These are phyloP conservation scores for Diaporthe sp. DNA, from an alignment of 2,329 filamentous ascomycete species.

Conservation along the genomic window DNA sequence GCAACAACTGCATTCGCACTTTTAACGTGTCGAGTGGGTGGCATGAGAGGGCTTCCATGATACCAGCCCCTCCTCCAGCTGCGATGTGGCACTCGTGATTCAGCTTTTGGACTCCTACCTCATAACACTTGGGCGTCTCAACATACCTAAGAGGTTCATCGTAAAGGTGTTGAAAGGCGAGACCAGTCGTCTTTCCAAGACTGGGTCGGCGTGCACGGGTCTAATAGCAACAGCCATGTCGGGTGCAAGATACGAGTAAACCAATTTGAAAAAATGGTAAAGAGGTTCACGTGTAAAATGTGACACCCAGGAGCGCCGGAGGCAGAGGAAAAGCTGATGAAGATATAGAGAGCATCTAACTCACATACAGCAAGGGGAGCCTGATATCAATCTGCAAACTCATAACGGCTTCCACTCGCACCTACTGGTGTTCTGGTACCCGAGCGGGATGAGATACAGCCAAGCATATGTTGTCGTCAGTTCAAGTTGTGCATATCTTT, in stretches of 20 bases:
- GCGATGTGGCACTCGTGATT: not conserved
- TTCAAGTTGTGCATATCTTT: not conserved
- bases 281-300: not conserved
- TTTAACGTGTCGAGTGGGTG: constrained; percentile 4
- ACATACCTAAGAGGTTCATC: not conserved
- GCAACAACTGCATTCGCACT: constrained; percentile 1
- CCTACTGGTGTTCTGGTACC: not conserved
- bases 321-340: not conserved
- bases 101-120: not conserved
- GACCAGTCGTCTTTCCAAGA: not conserved
- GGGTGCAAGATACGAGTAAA: not conserved
- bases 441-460: not conserved
- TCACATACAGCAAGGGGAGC: not conserved
- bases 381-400: not conserved
- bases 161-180: not conserved
- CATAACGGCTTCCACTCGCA: not conserved
- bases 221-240: not conserved
- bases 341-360: not conserved
- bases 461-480: not conserved
- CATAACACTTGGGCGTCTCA: not conserved
- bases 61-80: constrained; percentile 1
- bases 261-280: too few relatives aligned
- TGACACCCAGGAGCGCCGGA: not conserved
- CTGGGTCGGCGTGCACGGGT: not conserved
- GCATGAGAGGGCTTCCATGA: not conserved